These are phyloP conservation scores for Clohesyomyces aquaticus DNA, from an alignment of 495 filamentous ascomycete genomes.

Conservation along the genomic window DNA sequence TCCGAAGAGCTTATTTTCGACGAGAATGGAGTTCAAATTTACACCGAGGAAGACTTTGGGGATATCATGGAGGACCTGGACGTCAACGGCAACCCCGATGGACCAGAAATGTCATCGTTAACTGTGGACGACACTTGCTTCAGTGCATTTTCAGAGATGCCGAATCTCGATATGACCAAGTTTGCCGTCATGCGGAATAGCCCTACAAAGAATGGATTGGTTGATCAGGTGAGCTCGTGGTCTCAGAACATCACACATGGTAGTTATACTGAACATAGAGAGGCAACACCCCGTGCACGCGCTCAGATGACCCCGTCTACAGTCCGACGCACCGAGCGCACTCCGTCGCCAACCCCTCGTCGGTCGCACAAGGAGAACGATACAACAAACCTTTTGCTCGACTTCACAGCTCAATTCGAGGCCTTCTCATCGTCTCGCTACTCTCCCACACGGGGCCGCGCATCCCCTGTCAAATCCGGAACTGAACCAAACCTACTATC, in stretches of 20 bases:
- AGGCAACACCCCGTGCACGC: constrained; percentile 43
- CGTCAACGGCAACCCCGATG: constrained; percentile 36
- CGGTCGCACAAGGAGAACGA: constrained; percentile 53
- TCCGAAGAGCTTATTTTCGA: constrained; percentile 44
- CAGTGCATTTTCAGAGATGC: constrained; percentile 83
- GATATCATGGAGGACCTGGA: constrained; percentile 14
- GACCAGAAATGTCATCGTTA: constrained; percentile 43
- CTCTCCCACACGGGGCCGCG: constrained; percentile 47
- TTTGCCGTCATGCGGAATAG: constrained; percentile 70
- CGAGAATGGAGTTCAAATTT: too few relatives aligned
- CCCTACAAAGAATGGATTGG: constrained; percentile 52
- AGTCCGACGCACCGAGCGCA: constrained; percentile 47
- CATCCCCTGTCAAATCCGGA: constrained; percentile 52
- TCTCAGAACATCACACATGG: background rate
- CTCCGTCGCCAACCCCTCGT: constrained; percentile 65
- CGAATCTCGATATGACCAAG: constrained; percentile 75
- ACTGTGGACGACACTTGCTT: constrained; percentile 78
- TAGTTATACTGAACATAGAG: background rate
- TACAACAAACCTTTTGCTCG: constrained; percentile 76
- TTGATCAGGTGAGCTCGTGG: constrained; percentile 49
- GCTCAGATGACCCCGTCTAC: constrained; percentile 46
- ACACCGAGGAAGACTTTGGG: background rate
- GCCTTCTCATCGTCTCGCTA: constrained; percentile 50
- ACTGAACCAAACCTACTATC: constrained; percentile 52
- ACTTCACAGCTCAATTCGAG: constrained; percentile 82